Percentiles rank a stretch among this genome's conserved stretches.
Conservation (phyloP, 2,329 filamentous ascomycete species). For the Cercospora sesami region DNA sequence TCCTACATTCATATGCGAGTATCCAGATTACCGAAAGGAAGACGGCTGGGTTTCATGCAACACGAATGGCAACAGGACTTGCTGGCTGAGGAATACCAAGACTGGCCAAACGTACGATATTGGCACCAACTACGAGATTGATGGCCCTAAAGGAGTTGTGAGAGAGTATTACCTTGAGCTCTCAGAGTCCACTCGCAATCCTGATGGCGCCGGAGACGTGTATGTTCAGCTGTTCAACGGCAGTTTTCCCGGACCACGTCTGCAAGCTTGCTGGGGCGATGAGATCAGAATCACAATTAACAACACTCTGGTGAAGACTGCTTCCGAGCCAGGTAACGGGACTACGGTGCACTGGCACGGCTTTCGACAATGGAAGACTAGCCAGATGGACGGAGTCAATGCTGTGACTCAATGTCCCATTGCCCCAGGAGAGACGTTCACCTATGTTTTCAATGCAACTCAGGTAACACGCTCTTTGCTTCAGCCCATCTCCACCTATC, state of each 20-base stretch:
- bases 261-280: slow-evolving; percentile 48
- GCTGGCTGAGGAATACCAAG: neutral
- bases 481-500: slow-evolving; percentile 23
- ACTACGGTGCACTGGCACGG: slow-evolving; percentile 56
- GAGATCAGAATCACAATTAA: slow-evolving; percentile 34
- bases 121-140: neutral
- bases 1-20: neutral
- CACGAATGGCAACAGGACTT: neutral
- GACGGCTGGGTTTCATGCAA: slow-evolving; percentile 4
- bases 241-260: slow-evolving; percentile 49
- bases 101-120: neutral
- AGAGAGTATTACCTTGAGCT: neutral
- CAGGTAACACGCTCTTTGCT: neutral
- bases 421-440: slow-evolving; percentile 36
- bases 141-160: neutral
- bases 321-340: slow-evolving; percentile 35
- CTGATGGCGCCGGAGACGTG: neutral
- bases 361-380: slow-evolving; percentile 52
- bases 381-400: slow-evolving; percentile 51
- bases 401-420: slow-evolving; percentile 49
- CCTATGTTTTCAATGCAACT: slow-evolving; percentile 41
- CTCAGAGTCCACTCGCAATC: neutral
- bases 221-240: slow-evolving; percentile 48
- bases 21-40: neutral
- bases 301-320: slow-evolving; percentile 32